phyloP scores from a whole-genome alignment of 106 monocot species.

The Dendrobium huoshanense region DNA sequence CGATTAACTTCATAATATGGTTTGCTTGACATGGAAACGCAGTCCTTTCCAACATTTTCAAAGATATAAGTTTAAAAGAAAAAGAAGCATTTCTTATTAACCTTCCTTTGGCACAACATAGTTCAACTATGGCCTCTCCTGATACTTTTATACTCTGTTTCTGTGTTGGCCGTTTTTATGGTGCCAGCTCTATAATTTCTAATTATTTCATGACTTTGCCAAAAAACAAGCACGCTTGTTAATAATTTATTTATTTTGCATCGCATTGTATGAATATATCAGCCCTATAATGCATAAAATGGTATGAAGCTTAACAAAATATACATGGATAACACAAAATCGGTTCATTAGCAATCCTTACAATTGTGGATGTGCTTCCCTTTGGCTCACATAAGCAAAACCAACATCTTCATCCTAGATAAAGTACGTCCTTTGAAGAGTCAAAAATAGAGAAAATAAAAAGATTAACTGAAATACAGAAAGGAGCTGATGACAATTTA shows the following conservation, averaged over 20 bases:
- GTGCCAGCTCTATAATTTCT: not conserved
- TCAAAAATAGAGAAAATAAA: not conserved
- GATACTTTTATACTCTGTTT: not conserved
- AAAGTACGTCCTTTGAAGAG: constrained; percentile 4
- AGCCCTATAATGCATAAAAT: not conserved
- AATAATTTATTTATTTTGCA: not conserved
- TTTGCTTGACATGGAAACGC: not conserved
- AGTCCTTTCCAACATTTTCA: not conserved
- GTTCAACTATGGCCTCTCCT: not conserved
- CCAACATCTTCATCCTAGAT: constrained; percentile 82
- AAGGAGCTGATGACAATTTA: not conserved
- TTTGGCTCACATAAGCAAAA: constrained; percentile 70
- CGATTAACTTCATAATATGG: not conserved
- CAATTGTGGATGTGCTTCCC: constrained; percentile 79
- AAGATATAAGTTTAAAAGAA: not conserved
- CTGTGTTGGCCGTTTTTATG: not conserved
- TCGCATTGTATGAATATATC: not conserved
- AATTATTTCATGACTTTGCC: not conserved
- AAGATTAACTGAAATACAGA: constrained; percentile 8
- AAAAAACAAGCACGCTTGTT: not conserved
- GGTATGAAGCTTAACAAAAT: not conserved
- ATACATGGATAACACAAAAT: not conserved
- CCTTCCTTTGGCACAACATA: not conserved
- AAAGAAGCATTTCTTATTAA: not conserved
- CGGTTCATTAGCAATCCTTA: constrained; percentile 24